A percentile compares a stretch with the other conserved stretches of the same genome.
These are phyloP conservation scores for Trichomonas gallinae DNA, from an alignment of 208 protist species.

Conservation along the genomic window DNA sequence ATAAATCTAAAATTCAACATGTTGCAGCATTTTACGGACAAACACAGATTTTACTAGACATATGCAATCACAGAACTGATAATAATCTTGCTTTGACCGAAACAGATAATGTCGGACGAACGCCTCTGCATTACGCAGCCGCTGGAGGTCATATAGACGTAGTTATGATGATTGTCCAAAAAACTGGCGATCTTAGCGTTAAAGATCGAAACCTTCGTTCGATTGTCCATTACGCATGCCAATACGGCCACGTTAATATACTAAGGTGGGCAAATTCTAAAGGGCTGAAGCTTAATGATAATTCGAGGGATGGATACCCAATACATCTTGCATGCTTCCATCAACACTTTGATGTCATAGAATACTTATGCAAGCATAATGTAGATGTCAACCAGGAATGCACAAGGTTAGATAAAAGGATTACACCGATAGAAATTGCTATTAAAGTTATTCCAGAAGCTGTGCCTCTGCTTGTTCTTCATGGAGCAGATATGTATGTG, in stretches of 20 bases:
- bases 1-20: neutral
- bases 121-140: neutral
- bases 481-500: neutral
- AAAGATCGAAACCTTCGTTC: neutral
- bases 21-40: neutral
- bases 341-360: neutral
- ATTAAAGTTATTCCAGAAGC: neutral
- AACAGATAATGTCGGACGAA: neutral
- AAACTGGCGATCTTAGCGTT: neutral
- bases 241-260: neutral
- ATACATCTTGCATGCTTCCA: neutral
- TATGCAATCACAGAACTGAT: neutral
- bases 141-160: neutral
- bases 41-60: neutral
- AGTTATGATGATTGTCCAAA: neutral
- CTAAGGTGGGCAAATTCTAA: neutral
- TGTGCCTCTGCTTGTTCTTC: neutral
- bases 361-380: neutral
- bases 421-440: neutral
- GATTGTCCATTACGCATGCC: neutral
- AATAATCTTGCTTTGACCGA: neutral
- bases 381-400: neutral
- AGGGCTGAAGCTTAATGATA: neutral
- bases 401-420: neutral
- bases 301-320: neutral